A percentile compares a stretch with the other conserved stretches of the same genome.
Conservation (phyloP, 2,329 filamentous ascomycete genomes). For the Hypocreales sp. region DNA sequence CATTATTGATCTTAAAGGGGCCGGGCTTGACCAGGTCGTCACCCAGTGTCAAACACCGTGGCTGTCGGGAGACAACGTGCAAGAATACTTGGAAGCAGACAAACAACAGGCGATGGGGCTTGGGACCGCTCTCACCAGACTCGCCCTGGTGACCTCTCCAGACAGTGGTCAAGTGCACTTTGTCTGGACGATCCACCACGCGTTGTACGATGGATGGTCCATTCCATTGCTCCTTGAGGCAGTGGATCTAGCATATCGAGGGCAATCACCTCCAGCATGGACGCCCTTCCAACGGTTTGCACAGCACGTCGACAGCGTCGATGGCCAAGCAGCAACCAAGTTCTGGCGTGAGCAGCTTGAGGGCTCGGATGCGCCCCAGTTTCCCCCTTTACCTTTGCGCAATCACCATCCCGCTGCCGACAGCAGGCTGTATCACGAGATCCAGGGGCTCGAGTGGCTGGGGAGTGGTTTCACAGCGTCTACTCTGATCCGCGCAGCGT, state of each 20-base stretch:
- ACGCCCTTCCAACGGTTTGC: not conserved
- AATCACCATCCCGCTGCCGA: not conserved
- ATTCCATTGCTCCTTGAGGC: not conserved
- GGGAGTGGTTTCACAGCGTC: not conserved
- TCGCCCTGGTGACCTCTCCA: too few species aligned
- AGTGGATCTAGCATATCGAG: not conserved
- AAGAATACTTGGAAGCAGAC: not conserved
- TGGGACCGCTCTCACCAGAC: not conserved
- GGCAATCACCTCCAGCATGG: not conserved
- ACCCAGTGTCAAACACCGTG: too few species aligned
- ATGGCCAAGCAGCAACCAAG: too few species aligned
- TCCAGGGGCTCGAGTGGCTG: not conserved
- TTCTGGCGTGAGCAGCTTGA: too few species aligned
- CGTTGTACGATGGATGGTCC: not conserved
- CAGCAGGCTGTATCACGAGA: not conserved
- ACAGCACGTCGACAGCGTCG: too few species aligned
- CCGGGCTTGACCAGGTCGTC: slow-evolving; percentile 1
- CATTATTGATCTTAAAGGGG: slow-evolving; percentile 1
- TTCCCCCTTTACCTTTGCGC: not conserved
- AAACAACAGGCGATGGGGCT: not conserved
- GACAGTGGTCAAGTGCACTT: not conserved
- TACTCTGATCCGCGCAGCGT: not conserved
- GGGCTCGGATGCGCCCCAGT: not conserved
- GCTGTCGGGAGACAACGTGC: too few species aligned
- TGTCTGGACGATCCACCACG: not conserved